Conservation (phyloP, 2,329 filamentous ascomycete species). For the Cadophora luteo-olivacea region DNA sequence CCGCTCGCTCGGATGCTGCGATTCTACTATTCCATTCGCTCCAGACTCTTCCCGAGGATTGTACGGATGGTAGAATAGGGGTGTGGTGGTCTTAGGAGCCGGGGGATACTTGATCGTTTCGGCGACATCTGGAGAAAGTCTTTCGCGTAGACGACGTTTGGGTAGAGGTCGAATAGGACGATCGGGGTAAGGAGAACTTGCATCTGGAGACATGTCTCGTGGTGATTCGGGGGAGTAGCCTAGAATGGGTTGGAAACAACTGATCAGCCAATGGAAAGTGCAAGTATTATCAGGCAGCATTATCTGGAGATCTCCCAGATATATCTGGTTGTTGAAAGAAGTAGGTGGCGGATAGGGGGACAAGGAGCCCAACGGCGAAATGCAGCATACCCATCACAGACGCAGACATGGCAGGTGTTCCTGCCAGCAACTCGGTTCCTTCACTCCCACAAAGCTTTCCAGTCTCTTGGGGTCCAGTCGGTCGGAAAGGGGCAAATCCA, state of each 20-base stretch:
- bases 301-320: not conserved
- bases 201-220: slow-evolving; percentile 71
- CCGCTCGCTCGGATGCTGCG: slow-evolving; percentile 41
- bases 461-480: slow-evolving; percentile 12
- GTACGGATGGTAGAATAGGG: slow-evolving; percentile 76
- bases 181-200: slow-evolving; percentile 82
- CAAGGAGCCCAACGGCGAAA: slow-evolving; percentile 11
- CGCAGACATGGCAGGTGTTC: slow-evolving; percentile 34
- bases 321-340: slow-evolving; percentile 13
- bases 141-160: slow-evolving; percentile 85
- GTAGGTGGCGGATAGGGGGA: slow-evolving; percentile 22
- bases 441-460: slow-evolving; percentile 18
- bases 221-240: slow-evolving; percentile 44
- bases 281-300: slow-evolving; percentile 1
- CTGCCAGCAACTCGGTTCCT: slow-evolving; percentile 21
- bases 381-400: slow-evolving; percentile 51
- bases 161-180: slow-evolving; percentile 93
- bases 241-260: slow-evolving; percentile 25
- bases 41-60: slow-evolving; percentile 45
- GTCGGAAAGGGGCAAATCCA: slow-evolving; percentile 17
- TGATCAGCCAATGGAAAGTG: slow-evolving; percentile 30
- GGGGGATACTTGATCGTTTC: slow-evolving; percentile 84
- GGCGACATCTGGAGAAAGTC: slow-evolving; percentile 84
- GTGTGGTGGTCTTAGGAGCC: slow-evolving; percentile 71
- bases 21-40: slow-evolving; percentile 41